phyloP scores from a whole-genome alignment of 2,329 filamentous ascomycete genomes.

The Cladophialophora exuberans region DNA sequence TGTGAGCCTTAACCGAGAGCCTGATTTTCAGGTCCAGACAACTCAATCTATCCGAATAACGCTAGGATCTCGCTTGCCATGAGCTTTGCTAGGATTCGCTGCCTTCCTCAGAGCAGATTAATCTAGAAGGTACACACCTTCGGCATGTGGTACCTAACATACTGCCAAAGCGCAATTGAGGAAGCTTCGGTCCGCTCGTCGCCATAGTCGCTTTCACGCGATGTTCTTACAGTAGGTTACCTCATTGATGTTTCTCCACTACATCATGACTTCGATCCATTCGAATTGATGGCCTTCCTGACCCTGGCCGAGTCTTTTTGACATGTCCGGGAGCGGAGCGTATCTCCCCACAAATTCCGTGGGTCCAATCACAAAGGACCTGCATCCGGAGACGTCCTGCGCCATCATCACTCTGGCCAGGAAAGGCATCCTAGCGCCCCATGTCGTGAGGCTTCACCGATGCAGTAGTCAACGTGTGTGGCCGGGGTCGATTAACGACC shows the following conservation, averaged over 20 bases:
- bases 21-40: background rate
- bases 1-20: background rate
- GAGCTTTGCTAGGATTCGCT: background rate
- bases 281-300: constrained; percentile 22
- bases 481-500: background rate
- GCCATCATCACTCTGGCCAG: background rate
- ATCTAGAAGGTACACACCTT: background rate
- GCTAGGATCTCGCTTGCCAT: background rate
- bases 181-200: background rate
- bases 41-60: background rate
- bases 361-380: background rate
- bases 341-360: constrained; percentile 4
- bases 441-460: background rate
- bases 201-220: too few species aligned
- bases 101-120: background rate
- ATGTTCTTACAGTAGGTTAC: background rate
- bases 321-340: background rate
- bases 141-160: too few species aligned
- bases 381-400: constrained; percentile 4
- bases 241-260: constrained; percentile 5
- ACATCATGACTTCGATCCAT: constrained; percentile 32
- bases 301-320: constrained; percentile 6
- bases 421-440: background rate
- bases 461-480: background rate
- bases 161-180: background rate